Percentiles rank a stretch among this genome's conserved stretches.
Conservation (phyloP, 345 rosid genomes). For the Geranium brycei region DNA sequence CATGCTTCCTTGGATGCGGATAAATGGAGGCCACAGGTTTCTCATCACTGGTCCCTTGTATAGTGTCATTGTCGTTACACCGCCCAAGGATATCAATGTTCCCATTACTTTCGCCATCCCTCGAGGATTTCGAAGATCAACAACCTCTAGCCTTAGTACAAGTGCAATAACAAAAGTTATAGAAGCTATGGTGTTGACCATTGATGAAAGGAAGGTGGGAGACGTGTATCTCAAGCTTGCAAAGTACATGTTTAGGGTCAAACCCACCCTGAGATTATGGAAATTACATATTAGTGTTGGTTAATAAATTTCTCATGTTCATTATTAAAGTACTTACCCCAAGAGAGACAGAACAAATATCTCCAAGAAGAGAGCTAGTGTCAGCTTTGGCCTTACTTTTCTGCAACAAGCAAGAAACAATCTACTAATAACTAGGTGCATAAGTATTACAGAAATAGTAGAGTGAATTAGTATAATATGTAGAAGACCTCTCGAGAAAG, state of each 20-base stretch:
- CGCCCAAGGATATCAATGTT: slow-evolving; percentile 35
- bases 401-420: slow-evolving; percentile 22
- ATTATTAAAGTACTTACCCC: slow-evolving; percentile 25
- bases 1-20: slow-evolving; percentile 20
- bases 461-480: no score
- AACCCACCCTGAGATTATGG: slow-evolving; percentile 34
- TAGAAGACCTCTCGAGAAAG: slow-evolving; percentile 37
- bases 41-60: slow-evolving; percentile 41
- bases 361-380: slow-evolving; percentile 42
- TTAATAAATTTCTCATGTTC: no score
- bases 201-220: slow-evolving; percentile 34
- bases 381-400: slow-evolving; percentile 45
- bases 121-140: slow-evolving; percentile 36
- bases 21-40: slow-evolving; percentile 25
- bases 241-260: slow-evolving; percentile 45
- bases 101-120: slow-evolving; percentile 48
- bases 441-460: no score
- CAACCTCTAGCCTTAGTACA: slow-evolving; percentile 34
- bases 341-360: slow-evolving; percentile 49
- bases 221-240: slow-evolving; percentile 44
- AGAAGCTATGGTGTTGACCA: slow-evolving; percentile 38
- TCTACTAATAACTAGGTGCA: neutral
- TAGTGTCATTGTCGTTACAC: slow-evolving; percentile 43
- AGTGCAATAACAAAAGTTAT: slow-evolving; percentile 38
- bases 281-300: no score